Evolutionary conservation across 2,329 filamentous ascomycete genomes (phyloP), one percentile per base, ranked within the genome.

Genomic region (Venturiaceae sp.): DNA sequence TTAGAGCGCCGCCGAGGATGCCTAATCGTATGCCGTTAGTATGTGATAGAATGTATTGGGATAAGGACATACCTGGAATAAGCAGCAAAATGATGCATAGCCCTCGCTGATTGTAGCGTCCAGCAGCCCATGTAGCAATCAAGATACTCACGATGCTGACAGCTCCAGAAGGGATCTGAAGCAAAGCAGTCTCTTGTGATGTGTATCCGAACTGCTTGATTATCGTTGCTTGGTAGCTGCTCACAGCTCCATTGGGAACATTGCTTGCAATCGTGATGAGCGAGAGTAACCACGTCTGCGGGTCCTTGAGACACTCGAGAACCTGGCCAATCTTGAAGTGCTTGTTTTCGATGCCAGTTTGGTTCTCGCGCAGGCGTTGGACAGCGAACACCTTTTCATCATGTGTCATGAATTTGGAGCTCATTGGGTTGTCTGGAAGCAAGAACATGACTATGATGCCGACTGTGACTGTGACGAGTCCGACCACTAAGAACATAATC

Each of bases 1-100:
- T 91, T 64, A 92, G 89, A 68, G 90, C 81, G 3, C 79, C 81
- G 66, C 84, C 90, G 1, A 87, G 87, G 0, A 85, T 85, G 53
- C 91, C 88, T 56, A 30, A 1, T 14, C 1, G 44, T 30, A n/a
- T 50, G 26, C n/a, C 86, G 0, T 86, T 87, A 0, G 91, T 75
- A 60, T 2, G 67, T 66, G 11, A 65, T 59, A 19, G 58, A 60
- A 2, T 58, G 53, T 16, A 63, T 62, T 13, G 69, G 88, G 79
- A 4, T 83, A 67, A 53, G 90, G 79, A 14, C 86, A 80, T 13
- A 85, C 81, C 64, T 89, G 85, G 2, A 73, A 77, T 56, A 85
- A 74, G 1, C 77, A 75, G 69, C 71, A 1, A 68, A 69, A 50
- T 7, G 26, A 50, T 50, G 44, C 23, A 50, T n/a, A 50, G 23